These are phyloP conservation scores for Noccaea bulbosa DNA, from an alignment of 345 rosid species.

Conservation along the genomic window DNA sequence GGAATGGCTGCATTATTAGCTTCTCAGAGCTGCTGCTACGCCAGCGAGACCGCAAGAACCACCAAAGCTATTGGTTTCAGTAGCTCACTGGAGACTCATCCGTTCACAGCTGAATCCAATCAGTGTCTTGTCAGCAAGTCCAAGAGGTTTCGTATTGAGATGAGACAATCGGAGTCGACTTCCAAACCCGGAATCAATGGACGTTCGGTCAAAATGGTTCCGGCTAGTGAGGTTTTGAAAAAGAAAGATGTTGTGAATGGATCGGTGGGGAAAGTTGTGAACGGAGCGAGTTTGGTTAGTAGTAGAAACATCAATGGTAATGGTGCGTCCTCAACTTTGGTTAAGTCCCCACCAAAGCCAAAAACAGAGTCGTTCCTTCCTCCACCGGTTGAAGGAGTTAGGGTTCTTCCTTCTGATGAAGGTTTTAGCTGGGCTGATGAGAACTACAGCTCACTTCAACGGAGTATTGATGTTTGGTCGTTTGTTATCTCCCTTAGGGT, in stretches of 20 bases:
- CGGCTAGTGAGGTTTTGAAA: slow-evolving; percentile 67
- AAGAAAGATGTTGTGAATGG: slow-evolving; percentile 58
- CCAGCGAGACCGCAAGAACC: slow-evolving; percentile 48
- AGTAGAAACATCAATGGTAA: slow-evolving; percentile 45
- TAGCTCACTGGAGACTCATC: slow-evolving; percentile 50
- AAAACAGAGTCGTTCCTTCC: slow-evolving; percentile 47
- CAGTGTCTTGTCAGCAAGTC: slow-evolving; percentile 35
- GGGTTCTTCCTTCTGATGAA: slow-evolving; percentile 87
- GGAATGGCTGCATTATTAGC: slow-evolving; percentile 78
- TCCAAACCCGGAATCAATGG: slow-evolving; percentile 62
- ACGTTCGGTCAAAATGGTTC: slow-evolving; percentile 76
- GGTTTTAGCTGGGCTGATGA: slow-evolving; percentile 95
- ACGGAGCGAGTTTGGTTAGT: slow-evolving; percentile 63
- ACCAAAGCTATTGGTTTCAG: slow-evolving; percentile 59
- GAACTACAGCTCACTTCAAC: slow-evolving; percentile 73
- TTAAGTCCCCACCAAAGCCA: slow-evolving; percentile 50
- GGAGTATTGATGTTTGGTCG: slow-evolving; percentile 92
- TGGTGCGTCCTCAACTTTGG: slow-evolving; percentile 47
- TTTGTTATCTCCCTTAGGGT: slow-evolving; percentile 70
- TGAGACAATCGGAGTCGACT: slow-evolving; percentile 63
- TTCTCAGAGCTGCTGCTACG: slow-evolving; percentile 74
- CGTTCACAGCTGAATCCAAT: slow-evolving; percentile 30
- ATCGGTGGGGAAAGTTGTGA: slow-evolving; percentile 51
- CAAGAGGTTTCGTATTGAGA: slow-evolving; percentile 51
- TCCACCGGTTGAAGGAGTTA: slow-evolving; percentile 68